A percentile compares a stretch with the other conserved stretches of the same genome.
These are phyloP conservation scores for Xylariaceae sp. DNA, from an alignment of 2,329 filamentous ascomycete species.

Conservation along the genomic window DNA sequence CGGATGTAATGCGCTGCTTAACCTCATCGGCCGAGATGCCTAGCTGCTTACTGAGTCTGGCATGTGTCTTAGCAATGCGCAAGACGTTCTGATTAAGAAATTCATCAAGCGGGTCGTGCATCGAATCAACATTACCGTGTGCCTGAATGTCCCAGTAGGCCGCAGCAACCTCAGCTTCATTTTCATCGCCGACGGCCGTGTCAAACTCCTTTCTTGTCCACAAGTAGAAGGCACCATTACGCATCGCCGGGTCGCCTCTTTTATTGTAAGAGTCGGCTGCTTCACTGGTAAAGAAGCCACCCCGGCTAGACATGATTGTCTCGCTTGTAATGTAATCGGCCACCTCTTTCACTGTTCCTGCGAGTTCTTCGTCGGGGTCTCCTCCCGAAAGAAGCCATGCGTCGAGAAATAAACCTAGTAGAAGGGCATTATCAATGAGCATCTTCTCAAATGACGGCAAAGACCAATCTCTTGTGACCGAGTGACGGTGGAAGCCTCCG, in stretches of 20 bases:
- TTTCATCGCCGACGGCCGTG: conserved; percentile 68
- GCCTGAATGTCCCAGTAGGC: conserved; percentile 84
- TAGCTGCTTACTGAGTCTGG: conserved; percentile 77
- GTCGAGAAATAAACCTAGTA: conserved; percentile 84
- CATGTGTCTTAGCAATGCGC: conserved; percentile 70
- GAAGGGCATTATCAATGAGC: conserved; percentile 88
- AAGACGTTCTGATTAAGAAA: conserved; percentile 94
- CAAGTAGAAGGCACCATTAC: conserved; percentile 92
- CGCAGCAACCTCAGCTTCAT: conserved; percentile 76
- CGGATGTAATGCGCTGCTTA: conserved; percentile 68
- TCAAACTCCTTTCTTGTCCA: conserved; percentile 92
- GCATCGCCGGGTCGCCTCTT: conserved; percentile 78
- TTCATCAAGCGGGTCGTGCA: conserved; percentile 89
- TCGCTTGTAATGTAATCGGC: conserved; percentile 82
- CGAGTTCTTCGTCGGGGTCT: conserved; percentile 70
- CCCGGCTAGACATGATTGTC: conserved; percentile 70
- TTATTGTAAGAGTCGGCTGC: conserved; percentile 84
- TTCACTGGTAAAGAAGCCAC: conserved; percentile 87
- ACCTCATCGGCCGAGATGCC: conserved; percentile 74
- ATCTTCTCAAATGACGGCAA: conserved; percentile 98
- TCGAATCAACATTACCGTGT: conserved; percentile 83
- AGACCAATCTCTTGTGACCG: conserved; percentile 90
- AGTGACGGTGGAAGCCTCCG: conserved; percentile 73
- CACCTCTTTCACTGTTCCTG: conserved; percentile 80
- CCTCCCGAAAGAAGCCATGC: conserved; percentile 70